phyloP scores from a whole-genome alignment of 2,329 filamentous ascomycete genomes.

The Aspergillus terreus region DNA sequence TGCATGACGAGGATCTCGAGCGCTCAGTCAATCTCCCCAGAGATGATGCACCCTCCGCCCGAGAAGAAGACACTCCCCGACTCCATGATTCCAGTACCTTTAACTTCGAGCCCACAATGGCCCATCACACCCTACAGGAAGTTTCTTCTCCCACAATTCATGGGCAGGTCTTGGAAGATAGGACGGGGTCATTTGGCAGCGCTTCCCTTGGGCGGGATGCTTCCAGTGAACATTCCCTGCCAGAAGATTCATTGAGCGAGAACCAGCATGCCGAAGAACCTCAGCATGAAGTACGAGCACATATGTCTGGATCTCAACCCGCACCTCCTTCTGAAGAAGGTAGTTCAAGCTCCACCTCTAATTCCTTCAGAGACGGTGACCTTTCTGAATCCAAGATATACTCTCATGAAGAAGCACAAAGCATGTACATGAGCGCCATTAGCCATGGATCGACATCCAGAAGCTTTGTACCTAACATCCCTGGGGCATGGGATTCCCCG shows the following conservation, averaged over 20 bases:
- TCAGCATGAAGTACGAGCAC: constrained; percentile 1
- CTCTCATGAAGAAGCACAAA: constrained; percentile 48
- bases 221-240: constrained; percentile 1
- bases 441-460: constrained; percentile 37
- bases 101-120: constrained; percentile 1
- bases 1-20: constrained; percentile 31
- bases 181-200: background rate
- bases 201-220: background rate
- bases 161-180: background rate
- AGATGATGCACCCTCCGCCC: constrained; percentile 7
- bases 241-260: constrained; percentile 3
- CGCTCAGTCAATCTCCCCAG: constrained; percentile 15
- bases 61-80: constrained; percentile 15
- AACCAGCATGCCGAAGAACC: background rate
- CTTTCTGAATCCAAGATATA: constrained; percentile 47
- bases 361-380: constrained; percentile 27
- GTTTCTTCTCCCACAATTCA: background rate
- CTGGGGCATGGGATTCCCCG: constrained; percentile 41
- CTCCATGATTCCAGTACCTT: constrained; percentile 14
- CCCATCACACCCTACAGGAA: constrained; percentile 5
- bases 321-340: constrained; percentile 20
- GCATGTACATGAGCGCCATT: constrained; percentile 55
- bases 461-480: constrained; percentile 34
- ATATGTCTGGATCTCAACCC: constrained; percentile 4
- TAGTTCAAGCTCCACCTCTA: constrained; percentile 20